Evolutionary conservation across 768 basidiomycete genomes (phyloP).

Genomic region (Tricholomella constricta): DNA sequence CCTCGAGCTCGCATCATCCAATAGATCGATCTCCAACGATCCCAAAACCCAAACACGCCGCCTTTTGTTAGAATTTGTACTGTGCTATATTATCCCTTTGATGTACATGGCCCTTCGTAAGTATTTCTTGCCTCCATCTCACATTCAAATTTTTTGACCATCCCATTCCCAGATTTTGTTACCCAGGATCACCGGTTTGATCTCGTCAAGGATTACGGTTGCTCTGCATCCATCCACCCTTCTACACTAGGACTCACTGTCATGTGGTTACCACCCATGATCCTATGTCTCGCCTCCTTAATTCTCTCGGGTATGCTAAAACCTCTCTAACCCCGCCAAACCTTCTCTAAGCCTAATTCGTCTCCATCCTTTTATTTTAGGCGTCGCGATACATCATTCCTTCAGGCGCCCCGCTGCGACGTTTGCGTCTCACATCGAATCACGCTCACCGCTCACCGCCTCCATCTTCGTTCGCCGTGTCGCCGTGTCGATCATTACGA

Average conservation of each 20-base stretch:
- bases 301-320: slow-evolving; percentile 41
- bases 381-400: slow-evolving; percentile 36
- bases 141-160: not conserved
- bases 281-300: slow-evolving; percentile 43
- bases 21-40: slow-evolving; percentile 34
- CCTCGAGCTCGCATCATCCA: slow-evolving; percentile 56
- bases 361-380: slow-evolving; percentile 18
- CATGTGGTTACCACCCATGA: slow-evolving; percentile 48
- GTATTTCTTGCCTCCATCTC: slow-evolving; percentile 24
- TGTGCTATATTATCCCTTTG: slow-evolving; percentile 58
- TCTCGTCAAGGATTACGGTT: slow-evolving; percentile 59
- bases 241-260: slow-evolving; percentile 43
- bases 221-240: slow-evolving; percentile 47
- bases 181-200: slow-evolving; percentile 66
- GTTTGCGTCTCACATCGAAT: slow-evolving; percentile 38
- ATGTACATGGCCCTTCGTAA: slow-evolving; percentile 61
- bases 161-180: slow-evolving; percentile 45
- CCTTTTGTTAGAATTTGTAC: slow-evolving; percentile 42
- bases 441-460: slow-evolving; percentile 42
- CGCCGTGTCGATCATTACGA: slow-evolving; percentile 46
- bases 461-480: slow-evolving; percentile 60
- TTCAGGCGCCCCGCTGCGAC: slow-evolving; percentile 22
- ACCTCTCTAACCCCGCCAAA: not conserved
- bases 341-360: not conserved
- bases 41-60: slow-evolving; percentile 40